Evolutionary conservation across 2,329 filamentous ascomycete species (phyloP), one percentile per base, ranked within the genome.

Genomic region (Orbilia javanica): DNA sequence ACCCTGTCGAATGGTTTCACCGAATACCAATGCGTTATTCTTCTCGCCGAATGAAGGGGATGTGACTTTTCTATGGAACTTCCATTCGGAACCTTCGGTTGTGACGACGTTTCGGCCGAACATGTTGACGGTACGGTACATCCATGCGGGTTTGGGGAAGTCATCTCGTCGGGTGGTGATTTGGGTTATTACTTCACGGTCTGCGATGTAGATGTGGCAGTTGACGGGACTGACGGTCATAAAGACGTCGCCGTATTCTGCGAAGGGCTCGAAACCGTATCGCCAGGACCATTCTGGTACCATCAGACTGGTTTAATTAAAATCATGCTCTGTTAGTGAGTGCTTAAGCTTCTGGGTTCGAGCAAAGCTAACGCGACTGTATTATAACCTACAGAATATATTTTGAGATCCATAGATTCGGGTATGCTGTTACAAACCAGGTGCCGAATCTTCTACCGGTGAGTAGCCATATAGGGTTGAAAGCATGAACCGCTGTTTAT

Each of bases 241-340:
- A 50, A 80, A 83, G 0, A 80, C 81, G 46, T 83, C 82, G 11
- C 89, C 90, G 8, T 89, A 82, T 15, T 86, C 85, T 29, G 87
- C 85, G 81, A 90, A 93, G 15, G 88, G 85, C 20, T 86, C 85
- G 80, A 90, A 88, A 29, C 88, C 86, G 11, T 86, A 83, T n/a
- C 83, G 83, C 84, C 88, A 92, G 6, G 86, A 82, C 86, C 89
- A 92, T 80, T 92, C 88, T 1, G 87, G 87, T n/a, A 85, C 82
- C 79, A 91, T 82, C 80, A 88, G 84, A 50, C 88, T 89, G 79
- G 13, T 39, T n/a, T n/a, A n/a, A n/a, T n/a, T 31, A 8, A 55
- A 65, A 48, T 10, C 34, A 64, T 25, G 1, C 5, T 5, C 4
- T 10, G 18, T 57, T 34, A 22, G 46, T 42, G 42, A 42, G 20